Conservation (phyloP, 345 rosid species). For the Psidium guajava region DNA sequence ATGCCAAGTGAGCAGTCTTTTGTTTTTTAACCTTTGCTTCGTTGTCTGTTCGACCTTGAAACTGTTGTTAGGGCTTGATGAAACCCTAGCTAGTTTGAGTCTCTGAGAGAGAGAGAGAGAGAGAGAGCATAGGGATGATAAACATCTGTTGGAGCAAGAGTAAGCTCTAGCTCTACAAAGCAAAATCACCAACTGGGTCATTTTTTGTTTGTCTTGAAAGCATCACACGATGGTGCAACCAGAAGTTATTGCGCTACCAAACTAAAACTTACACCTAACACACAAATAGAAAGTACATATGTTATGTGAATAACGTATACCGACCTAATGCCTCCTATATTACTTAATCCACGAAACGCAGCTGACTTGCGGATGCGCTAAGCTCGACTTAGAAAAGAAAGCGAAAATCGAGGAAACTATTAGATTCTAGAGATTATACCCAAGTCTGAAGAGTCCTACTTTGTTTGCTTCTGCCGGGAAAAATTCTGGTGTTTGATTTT, state of each 20-base stretch:
- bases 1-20: conserved; percentile 3
- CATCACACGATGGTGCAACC: background rate
- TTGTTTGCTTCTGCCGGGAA: background rate
- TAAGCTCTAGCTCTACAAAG: background rate
- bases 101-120: background rate
- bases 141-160: background rate
- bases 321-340: background rate
- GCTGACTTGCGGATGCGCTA: background rate
- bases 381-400: background rate
- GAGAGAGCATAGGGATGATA: background rate
- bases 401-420: background rate
- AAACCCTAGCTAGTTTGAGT: background rate
- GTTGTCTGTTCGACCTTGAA: conserved; percentile 7
- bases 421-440: background rate
- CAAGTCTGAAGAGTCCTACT: background rate
- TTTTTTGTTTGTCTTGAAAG: background rate
- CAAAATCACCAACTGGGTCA: background rate
- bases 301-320: background rate
- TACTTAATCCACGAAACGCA: background rate
- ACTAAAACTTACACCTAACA: background rate
- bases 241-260: background rate
- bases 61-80: background rate
- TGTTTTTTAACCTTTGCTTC: background rate
- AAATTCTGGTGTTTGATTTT: background rate
- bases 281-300: background rate